Percentiles rank a stretch among this genome's conserved stretches.
These are phyloP conservation scores for Notholithocarpus densiflorus DNA, from an alignment of 306 rosid species.

Conservation along the genomic window DNA sequence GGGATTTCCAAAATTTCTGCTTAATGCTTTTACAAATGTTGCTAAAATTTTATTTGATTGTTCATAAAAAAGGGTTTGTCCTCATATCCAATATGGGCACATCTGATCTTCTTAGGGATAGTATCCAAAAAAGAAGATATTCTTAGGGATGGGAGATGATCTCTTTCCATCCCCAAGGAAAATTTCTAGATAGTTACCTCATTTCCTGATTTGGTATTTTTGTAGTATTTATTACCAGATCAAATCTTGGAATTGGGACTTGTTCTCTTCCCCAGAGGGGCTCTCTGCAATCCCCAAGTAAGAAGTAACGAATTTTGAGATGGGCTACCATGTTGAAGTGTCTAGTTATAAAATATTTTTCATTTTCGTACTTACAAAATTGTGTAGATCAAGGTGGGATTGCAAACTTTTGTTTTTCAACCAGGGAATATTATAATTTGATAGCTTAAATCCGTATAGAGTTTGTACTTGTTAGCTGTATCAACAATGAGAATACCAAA, in stretches of 20 bases:
- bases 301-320: neutral
- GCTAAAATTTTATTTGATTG: neutral
- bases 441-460: neutral
- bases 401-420: neutral
- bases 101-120: neutral
- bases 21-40: neutral
- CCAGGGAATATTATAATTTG: neutral
- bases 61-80: neutral
- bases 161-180: slow-evolving; percentile 3
- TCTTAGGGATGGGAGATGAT: neutral
- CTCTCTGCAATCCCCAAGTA: neutral
- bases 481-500: neutral
- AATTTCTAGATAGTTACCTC: neutral
- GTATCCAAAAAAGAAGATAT: too few species aligned
- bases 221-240: neutral
- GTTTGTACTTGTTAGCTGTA: neutral
- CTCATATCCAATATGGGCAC: neutral
- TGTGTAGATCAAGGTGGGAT: neutral
- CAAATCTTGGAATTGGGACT: neutral
- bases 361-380: neutral
- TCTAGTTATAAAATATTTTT: neutral
- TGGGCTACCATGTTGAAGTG: neutral
- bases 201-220: neutral
- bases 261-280: neutral
- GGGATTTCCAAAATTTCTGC: neutral